Evolutionary conservation across 306 rosid species (phyloP).

Genomic region (Parietaria judaica): DNA sequence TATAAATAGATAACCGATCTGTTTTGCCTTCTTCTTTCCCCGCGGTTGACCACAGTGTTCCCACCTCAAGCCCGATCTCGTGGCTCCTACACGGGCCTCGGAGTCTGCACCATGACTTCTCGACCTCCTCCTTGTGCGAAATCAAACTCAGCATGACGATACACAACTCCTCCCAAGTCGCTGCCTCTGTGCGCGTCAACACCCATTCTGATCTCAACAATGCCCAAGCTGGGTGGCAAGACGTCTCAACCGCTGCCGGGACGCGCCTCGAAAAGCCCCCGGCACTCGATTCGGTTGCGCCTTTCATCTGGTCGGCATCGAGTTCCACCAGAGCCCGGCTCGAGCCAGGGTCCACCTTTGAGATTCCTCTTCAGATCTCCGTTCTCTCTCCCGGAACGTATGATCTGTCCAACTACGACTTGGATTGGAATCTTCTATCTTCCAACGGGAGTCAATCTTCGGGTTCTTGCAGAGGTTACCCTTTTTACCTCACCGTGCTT

Average conservation of each 20-base stretch:
- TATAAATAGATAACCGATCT: not conserved
- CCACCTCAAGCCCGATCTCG: conserved; percentile 68
- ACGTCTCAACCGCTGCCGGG: conserved; percentile 45
- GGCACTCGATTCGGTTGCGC: conserved; percentile 45
- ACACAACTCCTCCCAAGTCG: conserved; percentile 51
- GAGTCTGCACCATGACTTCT: conserved; percentile 63
- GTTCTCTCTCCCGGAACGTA: conserved; percentile 80
- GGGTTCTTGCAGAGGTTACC: conserved; percentile 78
- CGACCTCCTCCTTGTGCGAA: conserved; percentile 50
- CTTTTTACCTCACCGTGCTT: conserved; percentile 66
- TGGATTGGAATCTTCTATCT: conserved; percentile 63
- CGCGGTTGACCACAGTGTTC: conserved; percentile 35
- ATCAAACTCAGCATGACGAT: conserved; percentile 63
- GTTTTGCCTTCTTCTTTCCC: conserved; percentile 11
- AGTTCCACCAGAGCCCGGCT: conserved; percentile 61
- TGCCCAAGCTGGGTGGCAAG: conserved; percentile 77
- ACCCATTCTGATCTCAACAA: conserved; percentile 41
- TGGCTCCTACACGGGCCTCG: conserved; percentile 87
- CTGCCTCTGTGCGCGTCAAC: conserved; percentile 47
- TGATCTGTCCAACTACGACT: conserved; percentile 63
- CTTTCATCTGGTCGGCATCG: conserved; percentile 81
- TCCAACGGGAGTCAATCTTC: conserved; percentile 28
- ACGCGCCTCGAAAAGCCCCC: conserved; percentile 30
- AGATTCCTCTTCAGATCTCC: conserved; percentile 79
- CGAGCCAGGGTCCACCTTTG: conserved; percentile 49